These are phyloP conservation scores for Acanthamoeba sp. DNA, from an alignment of 208 protist genomes.

Conservation along the genomic window DNA sequence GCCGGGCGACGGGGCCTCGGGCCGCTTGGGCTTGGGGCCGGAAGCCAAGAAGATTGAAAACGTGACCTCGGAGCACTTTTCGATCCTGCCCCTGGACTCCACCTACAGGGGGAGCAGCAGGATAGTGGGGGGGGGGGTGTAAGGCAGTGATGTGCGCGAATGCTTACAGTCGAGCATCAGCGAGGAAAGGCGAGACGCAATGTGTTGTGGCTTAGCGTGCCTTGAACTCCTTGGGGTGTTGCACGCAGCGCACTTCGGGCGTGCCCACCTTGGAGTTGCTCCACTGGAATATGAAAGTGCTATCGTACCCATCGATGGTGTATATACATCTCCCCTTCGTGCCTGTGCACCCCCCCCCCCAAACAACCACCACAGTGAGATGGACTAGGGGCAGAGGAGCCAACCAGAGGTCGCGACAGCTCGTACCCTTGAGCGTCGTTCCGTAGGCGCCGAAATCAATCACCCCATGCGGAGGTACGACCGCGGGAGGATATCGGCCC, in stretches of 20 bases:
- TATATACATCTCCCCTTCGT: slow-evolving; percentile 59
- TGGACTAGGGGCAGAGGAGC: neutral
- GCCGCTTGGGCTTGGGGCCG: slow-evolving; percentile 23
- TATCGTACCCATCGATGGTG: slow-evolving; percentile 47
- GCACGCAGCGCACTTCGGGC: slow-evolving; percentile 3
- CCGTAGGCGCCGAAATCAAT: slow-evolving; percentile 53
- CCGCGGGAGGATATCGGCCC: slow-evolving; percentile 19
- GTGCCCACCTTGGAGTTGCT: slow-evolving; percentile 60
- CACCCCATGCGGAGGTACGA: slow-evolving; percentile 8
- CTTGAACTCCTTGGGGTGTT: slow-evolving; percentile 34
- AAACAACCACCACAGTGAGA: neutral
- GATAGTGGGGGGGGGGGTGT: no score
- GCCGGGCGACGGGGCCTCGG: neutral
- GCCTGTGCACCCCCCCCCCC: neutral
- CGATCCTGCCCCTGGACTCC: neutral
- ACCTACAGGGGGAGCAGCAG: neutral
- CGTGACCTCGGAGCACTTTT: slow-evolving; percentile 34
- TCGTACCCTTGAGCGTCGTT: slow-evolving; percentile 7
- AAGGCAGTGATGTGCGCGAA: no score
- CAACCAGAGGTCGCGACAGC: neutral
- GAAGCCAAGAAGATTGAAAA: slow-evolving; percentile 36
- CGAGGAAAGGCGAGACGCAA: neutral
- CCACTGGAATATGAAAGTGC: slow-evolving; percentile 45
- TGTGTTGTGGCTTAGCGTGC: neutral
- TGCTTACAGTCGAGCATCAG: neutral